Base-by-base conservation (phyloP, 202 grass and related monocot genomes). In the Panicum virgatum region DNA sequence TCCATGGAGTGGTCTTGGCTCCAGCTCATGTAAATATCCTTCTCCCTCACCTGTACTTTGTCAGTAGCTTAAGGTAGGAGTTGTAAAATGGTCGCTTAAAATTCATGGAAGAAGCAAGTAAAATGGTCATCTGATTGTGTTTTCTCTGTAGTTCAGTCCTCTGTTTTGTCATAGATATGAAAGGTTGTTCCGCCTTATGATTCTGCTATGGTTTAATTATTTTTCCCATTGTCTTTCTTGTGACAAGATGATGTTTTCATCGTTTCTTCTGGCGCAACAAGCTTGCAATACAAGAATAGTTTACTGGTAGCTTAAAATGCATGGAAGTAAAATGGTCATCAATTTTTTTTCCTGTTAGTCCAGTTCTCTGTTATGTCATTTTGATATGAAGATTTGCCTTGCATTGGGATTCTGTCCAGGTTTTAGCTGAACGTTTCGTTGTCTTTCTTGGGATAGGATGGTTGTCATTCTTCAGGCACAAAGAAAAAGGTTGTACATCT, bases 1-100 rank as follows among this genome's bases (percentile, higher is more conserved):
- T 90, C 86, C 77, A 40, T 85, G 86, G 81, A 60, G 80, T 53
- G 79, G 62, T 71, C 68, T 93, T 70, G 78, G 83, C 54, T 89
- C 81, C 69, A 79, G 32, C 79, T 65, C 86, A 40, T 66, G 85
- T 94, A 88, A 92, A 51, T 67, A 44, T 40, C 5, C 34, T 80
- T 56, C 22, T 82, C 2, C 10, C 15, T 45, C 61, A 26, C 4
- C 10, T 76, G 50, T 77, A 1, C 54, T 66, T 69, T 64, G 29
- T 42, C 42, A 78, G 11, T 53, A 50, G 6, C 15, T 72, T n/a
- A 63, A 62, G 23, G 39, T 51, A 57, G 39, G 37, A 42, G 36
- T 52, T 25, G 56, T 51, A n/a, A 51, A 78, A 52, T 13, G 5
- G 36, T 8, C 1, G 37, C 43, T 66, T 18, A 58, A 38, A 82